A percentile compares a stretch with the other conserved stretches of the same genome.
phyloP scores from a whole-genome alignment of 371 early-diverging fungal genomes.

The Mortierella sp. region DNA sequence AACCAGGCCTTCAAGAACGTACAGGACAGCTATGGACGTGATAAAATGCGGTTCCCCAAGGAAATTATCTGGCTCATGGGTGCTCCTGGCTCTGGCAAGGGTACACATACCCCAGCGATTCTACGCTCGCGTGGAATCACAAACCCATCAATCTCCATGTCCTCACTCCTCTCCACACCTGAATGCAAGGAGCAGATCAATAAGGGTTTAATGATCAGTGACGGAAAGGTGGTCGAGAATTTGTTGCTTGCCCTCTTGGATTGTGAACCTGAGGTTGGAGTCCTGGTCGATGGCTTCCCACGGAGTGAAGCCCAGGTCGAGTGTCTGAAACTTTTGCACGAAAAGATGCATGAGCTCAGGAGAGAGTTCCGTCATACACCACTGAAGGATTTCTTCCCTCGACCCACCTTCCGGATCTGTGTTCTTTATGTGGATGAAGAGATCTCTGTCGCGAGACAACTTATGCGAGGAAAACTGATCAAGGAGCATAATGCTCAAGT shows the following conservation, averaged over 20 bases:
- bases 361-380: slow-evolving; percentile 66
- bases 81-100: slow-evolving; percentile 77
- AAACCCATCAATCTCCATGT: slow-evolving; percentile 73
- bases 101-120: slow-evolving; percentile 75
- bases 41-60: slow-evolving; percentile 69
- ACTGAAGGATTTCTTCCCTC: slow-evolving; percentile 67
- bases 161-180: slow-evolving; percentile 68
- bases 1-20: slow-evolving; percentile 77
- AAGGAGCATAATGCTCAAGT: slow-evolving; percentile 71
- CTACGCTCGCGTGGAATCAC: slow-evolving; percentile 71
- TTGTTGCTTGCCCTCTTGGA: slow-evolving; percentile 68
- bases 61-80: slow-evolving; percentile 80
- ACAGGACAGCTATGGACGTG: slow-evolving; percentile 68
- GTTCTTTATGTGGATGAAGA: slow-evolving; percentile 77
- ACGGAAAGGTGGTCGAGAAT: slow-evolving; percentile 67
- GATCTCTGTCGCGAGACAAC: slow-evolving; percentile 68
- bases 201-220: slow-evolving; percentile 73
- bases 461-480: slow-evolving; percentile 67
- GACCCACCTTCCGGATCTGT: slow-evolving; percentile 74
- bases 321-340: slow-evolving; percentile 68
- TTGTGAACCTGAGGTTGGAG: slow-evolving; percentile 70
- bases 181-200: slow-evolving; percentile 74
- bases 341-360: slow-evolving; percentile 70
- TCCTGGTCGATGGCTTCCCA: slow-evolving; percentile 77
- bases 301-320: slow-evolving; percentile 76